Base-by-base conservation (phyloP, 2,329 filamentous ascomycete genomes). In the Penicillium sp. region DNA sequence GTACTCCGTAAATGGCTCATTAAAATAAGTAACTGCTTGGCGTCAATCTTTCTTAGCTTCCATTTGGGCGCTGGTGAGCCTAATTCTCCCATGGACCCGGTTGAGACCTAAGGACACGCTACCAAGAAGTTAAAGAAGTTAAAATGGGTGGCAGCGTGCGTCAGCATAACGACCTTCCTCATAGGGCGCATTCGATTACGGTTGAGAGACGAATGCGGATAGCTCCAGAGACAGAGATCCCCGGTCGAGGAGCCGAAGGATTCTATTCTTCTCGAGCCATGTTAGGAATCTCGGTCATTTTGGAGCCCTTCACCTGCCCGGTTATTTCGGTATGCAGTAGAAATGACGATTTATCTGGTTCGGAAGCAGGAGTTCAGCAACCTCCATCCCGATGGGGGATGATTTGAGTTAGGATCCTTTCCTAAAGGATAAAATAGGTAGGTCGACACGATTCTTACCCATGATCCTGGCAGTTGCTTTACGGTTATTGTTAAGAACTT, bases 161-260 rank as follows among this genome's bases (percentile, higher is more conserved):
- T 49, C 40, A 27, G 39, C 39, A 54, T 56, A 59, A 35, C 18
- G 40, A 61, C 59, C 56, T 61, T 63, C 61, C 59, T 51, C 57
- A 41, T 61, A 40, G 19, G 54, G 54, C 18, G 35, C 41, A n/a
- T n/a, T 18, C 46, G 16, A 53, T 39, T 9, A 51, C 16, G 44
- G 43, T 52, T 50, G 55, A 44, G 19, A 13, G 40, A 19, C 40
- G 46, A 33, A 36, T 56, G 16, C 44, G 33, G 16, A 47, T 53
- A 54, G 50, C 51, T 61, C 60, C 64, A 60, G 65, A 58, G 54
- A 60, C 60, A 66, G 55, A 61, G 13, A 49, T 58, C 46, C 37
- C 24, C 51, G n/a, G 36, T 24, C 41, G 35, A 22, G 10, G 31
- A 11, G 31, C 31, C 31, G 31, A 31, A 31, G 31, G 31, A 31